Conservation (phyloP, 371 early-diverging fungal genomes). For the Blakeslea trispora region DNA sequence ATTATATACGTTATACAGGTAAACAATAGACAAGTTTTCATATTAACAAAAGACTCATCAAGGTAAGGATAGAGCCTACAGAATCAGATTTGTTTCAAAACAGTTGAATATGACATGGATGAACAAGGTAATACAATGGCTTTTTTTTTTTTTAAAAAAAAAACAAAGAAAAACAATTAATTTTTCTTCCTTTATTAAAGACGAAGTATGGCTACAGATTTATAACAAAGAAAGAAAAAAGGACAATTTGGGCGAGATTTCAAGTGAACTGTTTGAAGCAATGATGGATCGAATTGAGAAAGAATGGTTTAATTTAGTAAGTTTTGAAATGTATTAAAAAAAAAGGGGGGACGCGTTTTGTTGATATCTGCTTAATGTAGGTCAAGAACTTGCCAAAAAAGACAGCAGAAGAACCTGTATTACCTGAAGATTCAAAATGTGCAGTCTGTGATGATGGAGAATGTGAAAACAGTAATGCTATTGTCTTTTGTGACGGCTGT, state of each 20-base stretch:
- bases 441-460: constrained; percentile 96
- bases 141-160: too few species aligned
- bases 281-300: constrained; percentile 94
- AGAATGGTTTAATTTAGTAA: constrained; percentile 93
- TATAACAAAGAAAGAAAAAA: constrained; percentile 68
- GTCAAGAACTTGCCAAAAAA: constrained; percentile 47
- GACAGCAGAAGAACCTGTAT: constrained; percentile 27
- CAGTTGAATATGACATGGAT: constrained; percentile 97
- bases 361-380: constrained; percentile 7
- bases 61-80: constrained; percentile 79
- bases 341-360: too few species aligned
- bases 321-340: too few species aligned
- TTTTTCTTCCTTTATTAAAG: too few species aligned
- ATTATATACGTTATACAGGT: constrained; percentile 63
- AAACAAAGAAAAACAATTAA: not conserved
- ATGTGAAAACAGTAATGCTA: constrained; percentile 96
- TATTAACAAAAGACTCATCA: too few species aligned
- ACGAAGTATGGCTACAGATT: constrained; percentile 73
- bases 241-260: constrained; percentile 54
- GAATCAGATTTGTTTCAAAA: constrained; percentile 78
- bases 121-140: constrained; percentile 96
- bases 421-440: constrained; percentile 86
- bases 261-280: constrained; percentile 77
- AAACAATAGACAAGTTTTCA: too few species aligned
- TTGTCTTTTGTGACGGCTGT: constrained; percentile 99